Evolutionary conservation across 371 early-diverging fungal genomes (phyloP).

Genomic region (Choanephora cucurbitarum): DNA sequence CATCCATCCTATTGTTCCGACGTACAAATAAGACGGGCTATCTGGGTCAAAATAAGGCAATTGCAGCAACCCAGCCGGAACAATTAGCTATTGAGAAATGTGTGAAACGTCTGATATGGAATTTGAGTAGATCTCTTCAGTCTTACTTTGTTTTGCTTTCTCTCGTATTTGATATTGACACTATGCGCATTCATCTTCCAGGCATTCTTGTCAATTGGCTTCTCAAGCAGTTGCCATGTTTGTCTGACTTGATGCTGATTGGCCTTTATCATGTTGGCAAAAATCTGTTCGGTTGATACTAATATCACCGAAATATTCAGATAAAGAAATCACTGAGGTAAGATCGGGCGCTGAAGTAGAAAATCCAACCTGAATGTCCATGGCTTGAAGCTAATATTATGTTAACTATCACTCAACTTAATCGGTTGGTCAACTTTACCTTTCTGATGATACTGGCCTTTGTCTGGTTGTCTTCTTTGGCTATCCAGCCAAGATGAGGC

Average conservation of each 20-base stretch:
- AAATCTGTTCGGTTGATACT: slow-evolving; percentile 38
- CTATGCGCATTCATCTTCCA: slow-evolving; percentile 60
- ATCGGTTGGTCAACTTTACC: neutral
- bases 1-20: slow-evolving; percentile 59
- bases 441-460: neutral
- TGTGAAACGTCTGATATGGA: neutral
- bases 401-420: neutral
- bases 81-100: slow-evolving; percentile 34
- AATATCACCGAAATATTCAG: slow-evolving; percentile 46
- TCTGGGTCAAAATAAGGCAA: slow-evolving; percentile 49
- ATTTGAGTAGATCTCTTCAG: neutral
- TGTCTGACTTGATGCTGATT: slow-evolving; percentile 30
- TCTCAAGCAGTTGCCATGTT: slow-evolving; percentile 16
- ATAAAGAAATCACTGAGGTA: slow-evolving; percentile 38
- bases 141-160: slow-evolving; percentile 29
- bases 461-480: neutral
- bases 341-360: slow-evolving; percentile 47
- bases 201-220: slow-evolving; percentile 37
- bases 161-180: slow-evolving; percentile 43
- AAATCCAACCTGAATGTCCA: slow-evolving; percentile 45
- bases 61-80: slow-evolving; percentile 59
- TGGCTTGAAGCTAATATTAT: slow-evolving; percentile 10
- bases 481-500: slow-evolving; percentile 22
- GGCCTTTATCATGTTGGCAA: slow-evolving; percentile 46
- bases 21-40: slow-evolving; percentile 54